Evolutionary conservation across 352 stramenopile genomes (phyloP).

Genomic region (Pythium monospermum): DNA sequence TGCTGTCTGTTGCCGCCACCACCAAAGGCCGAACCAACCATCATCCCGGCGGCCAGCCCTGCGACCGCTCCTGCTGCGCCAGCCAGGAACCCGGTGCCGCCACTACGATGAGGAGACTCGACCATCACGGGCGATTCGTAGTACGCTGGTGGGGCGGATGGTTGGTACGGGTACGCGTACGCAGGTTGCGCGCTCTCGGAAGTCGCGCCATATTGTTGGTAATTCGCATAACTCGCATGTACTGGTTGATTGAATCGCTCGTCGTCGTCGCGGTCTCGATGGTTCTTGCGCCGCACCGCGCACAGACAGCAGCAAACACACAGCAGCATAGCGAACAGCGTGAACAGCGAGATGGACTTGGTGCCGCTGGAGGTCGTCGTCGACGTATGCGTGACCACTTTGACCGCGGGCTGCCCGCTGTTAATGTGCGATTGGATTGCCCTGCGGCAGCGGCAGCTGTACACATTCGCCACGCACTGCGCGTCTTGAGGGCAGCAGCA

Average conservation of each 20-base stretch:
- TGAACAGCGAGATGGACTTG: constrained; percentile 20
- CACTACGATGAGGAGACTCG: neutral
- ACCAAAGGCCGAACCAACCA: constrained; percentile 41
- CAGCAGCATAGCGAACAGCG: constrained; percentile 42
- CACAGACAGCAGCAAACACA: constrained; percentile 51
- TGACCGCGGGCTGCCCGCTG: constrained; percentile 10
- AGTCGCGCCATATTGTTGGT: too few relatives aligned
- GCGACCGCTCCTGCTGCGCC: constrained; percentile 42
- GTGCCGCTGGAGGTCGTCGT: constrained; percentile 26
- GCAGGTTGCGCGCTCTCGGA: neutral
- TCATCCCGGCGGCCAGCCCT: constrained; percentile 42
- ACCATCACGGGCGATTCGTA: constrained; percentile 1
- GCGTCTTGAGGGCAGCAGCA: constrained; percentile 59
- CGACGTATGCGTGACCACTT: constrained; percentile 21
- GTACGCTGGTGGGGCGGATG: constrained; percentile 34
- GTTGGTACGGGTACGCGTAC: constrained; percentile 24
- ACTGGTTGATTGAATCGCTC: too few relatives aligned
- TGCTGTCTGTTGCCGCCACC: constrained; percentile 17
- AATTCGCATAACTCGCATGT: too few relatives aligned
- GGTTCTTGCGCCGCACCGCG: constrained; percentile 29
- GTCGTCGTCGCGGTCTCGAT: constrained; percentile 17
- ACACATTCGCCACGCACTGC: constrained; percentile 50
- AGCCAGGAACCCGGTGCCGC: constrained; percentile 24
- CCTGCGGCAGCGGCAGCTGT: constrained; percentile 54
- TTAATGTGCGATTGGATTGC: too few relatives aligned